Percentiles rank a stretch among this genome's conserved stretches.
These are phyloP conservation scores for Gracilaria domingensis DNA, from an alignment of 23 red algal species.

Conservation along the genomic window DNA sequence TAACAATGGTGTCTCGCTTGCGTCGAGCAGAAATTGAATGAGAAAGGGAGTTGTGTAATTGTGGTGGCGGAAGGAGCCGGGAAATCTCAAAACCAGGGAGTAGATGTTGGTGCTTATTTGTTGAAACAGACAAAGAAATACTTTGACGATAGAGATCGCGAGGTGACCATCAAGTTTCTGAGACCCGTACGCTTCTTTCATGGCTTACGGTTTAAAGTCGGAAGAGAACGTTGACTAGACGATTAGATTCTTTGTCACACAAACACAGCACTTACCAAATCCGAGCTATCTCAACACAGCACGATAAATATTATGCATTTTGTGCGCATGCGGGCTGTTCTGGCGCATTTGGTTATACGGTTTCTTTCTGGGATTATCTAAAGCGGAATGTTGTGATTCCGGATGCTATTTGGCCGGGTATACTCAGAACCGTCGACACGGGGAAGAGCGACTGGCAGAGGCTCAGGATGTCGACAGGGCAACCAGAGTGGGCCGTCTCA, in stretches of 20 bases:
- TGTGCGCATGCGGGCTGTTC: conserved; percentile 94
- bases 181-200: conserved; percentile 90
- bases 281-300: conserved; percentile 80
- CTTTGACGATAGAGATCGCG: conserved; percentile 60
- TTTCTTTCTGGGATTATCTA: conserved; percentile 90
- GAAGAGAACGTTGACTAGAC: no score
- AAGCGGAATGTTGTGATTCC: conserved; percentile 87
- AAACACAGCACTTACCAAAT: conserved; percentile 81
- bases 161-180: conserved; percentile 92
- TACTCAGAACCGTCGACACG: conserved; percentile 77
- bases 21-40: conserved; percentile 65
- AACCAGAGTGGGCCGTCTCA: conserved; percentile 56
- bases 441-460: conserved; percentile 63
- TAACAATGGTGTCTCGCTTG: conserved; percentile 66
- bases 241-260: background rate
- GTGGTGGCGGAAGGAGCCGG: conserved; percentile 95
- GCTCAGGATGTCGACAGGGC: conserved; percentile 71
- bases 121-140: conserved; percentile 70
- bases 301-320: conserved; percentile 93
- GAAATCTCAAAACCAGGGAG: conserved; percentile 59
- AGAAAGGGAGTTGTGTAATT: conserved; percentile 82
- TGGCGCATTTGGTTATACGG: conserved; percentile 83
- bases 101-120: conserved; percentile 83
- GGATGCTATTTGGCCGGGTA: conserved; percentile 70
- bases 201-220: no score